Conservation (phyloP, 2,329 filamentous ascomycete genomes). For the Talaromyces sp. region DNA sequence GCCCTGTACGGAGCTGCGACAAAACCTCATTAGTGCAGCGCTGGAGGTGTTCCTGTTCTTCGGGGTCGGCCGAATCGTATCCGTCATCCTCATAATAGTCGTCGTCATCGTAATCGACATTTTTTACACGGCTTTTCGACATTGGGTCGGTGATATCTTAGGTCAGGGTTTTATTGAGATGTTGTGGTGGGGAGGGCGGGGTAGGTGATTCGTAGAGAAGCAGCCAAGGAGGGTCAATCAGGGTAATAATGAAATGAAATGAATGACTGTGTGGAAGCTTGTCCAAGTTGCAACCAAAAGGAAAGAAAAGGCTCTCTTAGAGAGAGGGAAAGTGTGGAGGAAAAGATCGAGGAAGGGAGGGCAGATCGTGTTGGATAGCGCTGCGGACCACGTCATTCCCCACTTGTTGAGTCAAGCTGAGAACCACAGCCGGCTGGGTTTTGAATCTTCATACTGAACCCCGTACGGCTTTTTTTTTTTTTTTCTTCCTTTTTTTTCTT, state of each 20-base stretch:
- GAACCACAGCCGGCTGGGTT: no score
- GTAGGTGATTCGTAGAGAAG: not conserved
- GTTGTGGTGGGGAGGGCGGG: constrained; percentile 4
- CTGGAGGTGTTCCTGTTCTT: constrained; percentile 61
- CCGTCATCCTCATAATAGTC: constrained; percentile 44
- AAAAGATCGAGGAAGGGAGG: not conserved
- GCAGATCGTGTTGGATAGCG: constrained; percentile 5
- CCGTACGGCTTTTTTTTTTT: not conserved
- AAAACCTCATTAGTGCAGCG: constrained; percentile 69
- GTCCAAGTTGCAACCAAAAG: not conserved
- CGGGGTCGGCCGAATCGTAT: constrained; percentile 45
- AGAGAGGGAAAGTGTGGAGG: not conserved
- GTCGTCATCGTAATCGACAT: constrained; percentile 47
- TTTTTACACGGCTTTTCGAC: constrained; percentile 52
- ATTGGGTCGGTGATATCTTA: constrained; percentile 29
- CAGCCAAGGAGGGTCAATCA: not conserved
- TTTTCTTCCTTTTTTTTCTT: not conserved
- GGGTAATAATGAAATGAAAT: not conserved
- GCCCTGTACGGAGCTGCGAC: constrained; percentile 63
- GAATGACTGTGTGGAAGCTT: not conserved
- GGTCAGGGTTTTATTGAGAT: constrained; percentile 6
- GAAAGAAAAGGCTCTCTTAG: not conserved
- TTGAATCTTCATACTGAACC: no score
- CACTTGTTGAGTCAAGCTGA: constrained; percentile 11
- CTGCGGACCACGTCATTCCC: constrained; percentile 37